Conservation (phyloP, 139 green algal species). For the Chlorella sorokiniana region DNA sequence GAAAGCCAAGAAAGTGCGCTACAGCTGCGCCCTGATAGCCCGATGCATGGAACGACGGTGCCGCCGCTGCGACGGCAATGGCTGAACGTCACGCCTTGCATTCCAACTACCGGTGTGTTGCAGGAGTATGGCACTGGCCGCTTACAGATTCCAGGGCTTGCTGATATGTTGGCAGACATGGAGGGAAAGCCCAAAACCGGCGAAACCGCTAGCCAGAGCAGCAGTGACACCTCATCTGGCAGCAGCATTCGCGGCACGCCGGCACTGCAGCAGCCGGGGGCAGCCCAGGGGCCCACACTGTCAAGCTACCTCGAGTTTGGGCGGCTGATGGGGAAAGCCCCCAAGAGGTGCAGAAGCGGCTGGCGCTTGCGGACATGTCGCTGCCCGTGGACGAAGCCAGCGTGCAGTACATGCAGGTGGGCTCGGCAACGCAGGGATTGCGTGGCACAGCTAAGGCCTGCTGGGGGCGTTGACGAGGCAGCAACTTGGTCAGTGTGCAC, state of each 20-base stretch:
- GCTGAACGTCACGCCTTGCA: neutral
- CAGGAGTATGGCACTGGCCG: slow-evolving; percentile 44
- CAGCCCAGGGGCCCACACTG: neutral
- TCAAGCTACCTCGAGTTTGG: slow-evolving; percentile 42
- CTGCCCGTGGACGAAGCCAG: slow-evolving; percentile 28
- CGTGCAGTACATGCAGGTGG: slow-evolving; percentile 19
- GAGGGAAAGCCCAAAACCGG: too few relatives aligned
- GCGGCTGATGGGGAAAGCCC: slow-evolving; percentile 37
- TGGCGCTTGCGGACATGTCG: slow-evolving; percentile 1
- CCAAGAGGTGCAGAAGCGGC: slow-evolving; percentile 27
- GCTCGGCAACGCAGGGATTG: neutral
- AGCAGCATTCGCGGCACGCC: neutral
- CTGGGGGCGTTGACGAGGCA: neutral
- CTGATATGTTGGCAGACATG: neutral
- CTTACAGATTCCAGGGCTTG: neutral
- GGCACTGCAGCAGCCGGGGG: neutral
- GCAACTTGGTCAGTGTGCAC: neutral
- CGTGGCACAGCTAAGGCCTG: too few relatives aligned
- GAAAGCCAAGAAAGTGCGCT: too few relatives aligned
- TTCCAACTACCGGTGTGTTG: neutral
- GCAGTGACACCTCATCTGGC: neutral
- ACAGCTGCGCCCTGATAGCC: too few relatives aligned
- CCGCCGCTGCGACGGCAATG: too few relatives aligned
- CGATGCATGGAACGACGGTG: too few relatives aligned
- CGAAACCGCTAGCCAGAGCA: neutral